Evolutionary conservation across 2,329 filamentous ascomycete species (phyloP).

Genomic region (Beauveria bassiana): DNA sequence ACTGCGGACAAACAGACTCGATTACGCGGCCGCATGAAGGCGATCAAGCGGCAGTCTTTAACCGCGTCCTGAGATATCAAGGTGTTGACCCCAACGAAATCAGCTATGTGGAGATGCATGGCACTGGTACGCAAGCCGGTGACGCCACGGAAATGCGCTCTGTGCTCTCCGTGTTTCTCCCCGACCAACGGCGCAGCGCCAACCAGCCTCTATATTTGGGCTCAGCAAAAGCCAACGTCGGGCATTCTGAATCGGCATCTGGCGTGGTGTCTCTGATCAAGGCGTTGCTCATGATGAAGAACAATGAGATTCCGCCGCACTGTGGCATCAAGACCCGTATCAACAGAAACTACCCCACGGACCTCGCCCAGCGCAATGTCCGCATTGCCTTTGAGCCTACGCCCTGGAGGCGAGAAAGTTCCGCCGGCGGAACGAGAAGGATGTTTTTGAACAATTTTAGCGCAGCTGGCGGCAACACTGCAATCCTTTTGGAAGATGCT

Average conservation of each 20-base stretch:
- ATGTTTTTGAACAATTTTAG: slow-evolving; percentile 62
- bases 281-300: slow-evolving; percentile 56
- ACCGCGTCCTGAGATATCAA: slow-evolving; percentile 61
- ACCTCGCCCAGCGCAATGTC: slow-evolving; percentile 49
- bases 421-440: slow-evolving; percentile 32
- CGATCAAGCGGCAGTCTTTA: slow-evolving; percentile 65
- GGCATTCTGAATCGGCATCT: slow-evolving; percentile 55
- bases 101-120: slow-evolving; percentile 83
- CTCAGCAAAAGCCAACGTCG: slow-evolving; percentile 56
- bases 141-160: slow-evolving; percentile 77
- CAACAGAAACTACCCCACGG: slow-evolving; percentile 51
- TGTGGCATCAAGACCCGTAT: slow-evolving; percentile 59
- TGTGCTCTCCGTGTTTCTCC: slow-evolving; percentile 51
- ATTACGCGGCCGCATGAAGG: slow-evolving; percentile 78
- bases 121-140: slow-evolving; percentile 78
- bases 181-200: slow-evolving; percentile 33
- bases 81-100: slow-evolving; percentile 70
- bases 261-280: slow-evolving; percentile 57
- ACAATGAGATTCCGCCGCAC: slow-evolving; percentile 57
- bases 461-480: slow-evolving; percentile 65
- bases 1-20: slow-evolving; percentile 72
- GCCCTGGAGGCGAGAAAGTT: slow-evolving; percentile 34
- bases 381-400: slow-evolving; percentile 49
- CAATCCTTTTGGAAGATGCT: slow-evolving; percentile 56
- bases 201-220: slow-evolving; percentile 53